phyloP scores from a whole-genome alignment of 2,329 filamentous ascomycete genomes.

The Fusarium tupiense region DNA sequence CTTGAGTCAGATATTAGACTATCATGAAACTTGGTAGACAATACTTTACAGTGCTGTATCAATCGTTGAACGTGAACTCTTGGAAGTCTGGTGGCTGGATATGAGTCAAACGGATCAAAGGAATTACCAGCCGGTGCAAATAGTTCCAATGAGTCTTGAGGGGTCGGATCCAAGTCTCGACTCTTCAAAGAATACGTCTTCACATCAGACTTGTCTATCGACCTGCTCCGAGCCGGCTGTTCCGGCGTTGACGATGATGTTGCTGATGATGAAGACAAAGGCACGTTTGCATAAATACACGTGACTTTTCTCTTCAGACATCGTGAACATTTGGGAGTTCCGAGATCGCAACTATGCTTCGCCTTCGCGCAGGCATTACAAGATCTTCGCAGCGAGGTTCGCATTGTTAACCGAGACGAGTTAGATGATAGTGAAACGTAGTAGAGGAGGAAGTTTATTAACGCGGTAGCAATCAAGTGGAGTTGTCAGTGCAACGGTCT shows the following conservation, averaged over 20 bases:
- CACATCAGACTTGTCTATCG: not conserved
- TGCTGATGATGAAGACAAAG: conserved; percentile 47
- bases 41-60: conserved; percentile 62
- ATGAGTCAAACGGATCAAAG: conserved; percentile 66
- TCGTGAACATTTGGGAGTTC: conserved; percentile 63
- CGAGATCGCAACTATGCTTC: conserved; percentile 66
- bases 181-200: not conserved
- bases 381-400: conserved; percentile 65
- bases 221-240: conserved; percentile 2
- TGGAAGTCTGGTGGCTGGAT: conserved; percentile 62
- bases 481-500: not conserved
- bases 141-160: conserved; percentile 10
- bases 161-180: not conserved
- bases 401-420: conserved; percentile 52
- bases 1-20: conserved; percentile 21
- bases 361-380: conserved; percentile 65
- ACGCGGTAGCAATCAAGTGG: conserved; percentile 13
- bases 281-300: conserved; percentile 66
- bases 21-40: not conserved
- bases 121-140: conserved; percentile 46
- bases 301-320: conserved; percentile 58
- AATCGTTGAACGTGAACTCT: conserved; percentile 62
- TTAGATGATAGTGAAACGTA: conserved; percentile 1
- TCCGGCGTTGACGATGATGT: conserved; percentile 1
- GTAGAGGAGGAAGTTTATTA: conserved; percentile 17